phyloP scores from a whole-genome alignment of 345 rosid species.

The Theobroma cacao region DNA sequence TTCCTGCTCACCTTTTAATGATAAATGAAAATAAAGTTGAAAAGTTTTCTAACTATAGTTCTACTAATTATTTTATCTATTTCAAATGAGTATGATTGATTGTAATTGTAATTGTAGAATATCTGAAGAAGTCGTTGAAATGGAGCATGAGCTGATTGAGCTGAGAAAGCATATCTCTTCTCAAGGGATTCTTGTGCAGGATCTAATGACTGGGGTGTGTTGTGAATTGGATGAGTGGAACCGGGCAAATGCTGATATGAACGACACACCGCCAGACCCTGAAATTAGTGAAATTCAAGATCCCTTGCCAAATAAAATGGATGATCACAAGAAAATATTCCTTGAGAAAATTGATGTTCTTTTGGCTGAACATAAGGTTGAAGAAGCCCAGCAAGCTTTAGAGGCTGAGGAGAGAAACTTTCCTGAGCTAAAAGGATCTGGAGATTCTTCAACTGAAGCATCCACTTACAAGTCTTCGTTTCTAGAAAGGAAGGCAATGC shows the following conservation, averaged over 20 bases:
- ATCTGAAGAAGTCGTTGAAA: conserved; percentile 92
- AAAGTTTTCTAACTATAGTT: conserved; percentile 1
- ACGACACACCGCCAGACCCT: conserved; percentile 35
- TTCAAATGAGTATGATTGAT: neutral
- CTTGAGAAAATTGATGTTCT: conserved; percentile 75
- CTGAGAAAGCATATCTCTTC: conserved; percentile 83
- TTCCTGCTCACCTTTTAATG: neutral
- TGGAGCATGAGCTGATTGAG: conserved; percentile 90
- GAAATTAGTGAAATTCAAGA: conserved; percentile 29
- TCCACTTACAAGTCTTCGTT: conserved; percentile 54
- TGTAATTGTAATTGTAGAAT: conserved; percentile 47
- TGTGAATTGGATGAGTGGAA: conserved; percentile 77
- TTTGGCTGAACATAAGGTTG: conserved; percentile 79
- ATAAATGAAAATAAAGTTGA: neutral
- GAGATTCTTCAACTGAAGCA: conserved; percentile 43
- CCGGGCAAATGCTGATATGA: conserved; percentile 29
- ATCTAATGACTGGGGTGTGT: conserved; percentile 76
- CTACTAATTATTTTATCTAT: neutral
- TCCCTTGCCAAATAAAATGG: conserved; percentile 29
- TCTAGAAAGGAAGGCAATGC: conserved; percentile 57
- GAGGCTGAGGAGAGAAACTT: conserved; percentile 67
- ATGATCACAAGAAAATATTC: conserved; percentile 36
- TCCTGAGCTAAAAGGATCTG: conserved; percentile 55
- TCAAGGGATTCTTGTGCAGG: conserved; percentile 83
- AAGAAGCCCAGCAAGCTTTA: conserved; percentile 70